Percentiles rank a stretch among this genome's conserved stretches.
These are phyloP conservation scores for Exophiala alcalophila DNA, from an alignment of 2,329 filamentous ascomycete genomes.

Conservation along the genomic window DNA sequence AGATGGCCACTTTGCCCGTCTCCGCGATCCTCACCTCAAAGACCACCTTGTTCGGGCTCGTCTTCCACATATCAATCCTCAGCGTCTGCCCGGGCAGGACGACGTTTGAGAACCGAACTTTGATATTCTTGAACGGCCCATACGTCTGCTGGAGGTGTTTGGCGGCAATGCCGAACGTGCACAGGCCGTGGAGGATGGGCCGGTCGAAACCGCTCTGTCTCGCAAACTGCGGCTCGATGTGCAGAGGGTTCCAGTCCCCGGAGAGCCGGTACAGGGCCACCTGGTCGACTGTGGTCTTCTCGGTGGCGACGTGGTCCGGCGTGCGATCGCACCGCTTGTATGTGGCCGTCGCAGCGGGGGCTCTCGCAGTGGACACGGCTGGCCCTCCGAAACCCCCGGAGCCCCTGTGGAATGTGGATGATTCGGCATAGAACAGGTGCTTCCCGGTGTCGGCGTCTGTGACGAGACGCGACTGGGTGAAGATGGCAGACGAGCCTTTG, in stretches of 20 bases:
- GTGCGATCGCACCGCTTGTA: conserved; percentile 73
- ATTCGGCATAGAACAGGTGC: conserved; percentile 94
- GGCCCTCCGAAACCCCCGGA: conserved; percentile 88
- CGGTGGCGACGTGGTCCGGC: conserved; percentile 79
- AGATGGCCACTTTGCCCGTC: too few species aligned
- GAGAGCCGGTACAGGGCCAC: conserved; percentile 89
- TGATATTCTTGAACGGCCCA: conserved; percentile 82
- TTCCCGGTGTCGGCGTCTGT: conserved; percentile 77
- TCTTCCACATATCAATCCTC: conserved; percentile 90
- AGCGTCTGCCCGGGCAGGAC: conserved; percentile 72
- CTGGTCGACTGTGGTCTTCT: conserved; percentile 82
- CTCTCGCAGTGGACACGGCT: too few species aligned
- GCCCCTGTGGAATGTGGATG: conserved; percentile 82
- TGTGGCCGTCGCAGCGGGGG: conserved; percentile 61
- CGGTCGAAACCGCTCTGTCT: conserved; percentile 90
- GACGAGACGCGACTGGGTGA: conserved; percentile 75
- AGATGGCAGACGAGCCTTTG: conserved; percentile 84
- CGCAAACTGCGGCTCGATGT: conserved; percentile 90
- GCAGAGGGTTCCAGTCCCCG: conserved; percentile 92
- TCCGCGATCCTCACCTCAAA: too few species aligned
- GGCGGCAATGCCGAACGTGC: conserved; percentile 84
- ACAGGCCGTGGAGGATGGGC: conserved; percentile 92
- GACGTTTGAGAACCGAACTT: conserved; percentile 82
- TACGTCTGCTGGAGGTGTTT: conserved; percentile 85
- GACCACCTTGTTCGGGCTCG: too few species aligned